Base-by-base conservation (phyloP, 139 green algal genomes). In the Trebouxia sp. region DNA sequence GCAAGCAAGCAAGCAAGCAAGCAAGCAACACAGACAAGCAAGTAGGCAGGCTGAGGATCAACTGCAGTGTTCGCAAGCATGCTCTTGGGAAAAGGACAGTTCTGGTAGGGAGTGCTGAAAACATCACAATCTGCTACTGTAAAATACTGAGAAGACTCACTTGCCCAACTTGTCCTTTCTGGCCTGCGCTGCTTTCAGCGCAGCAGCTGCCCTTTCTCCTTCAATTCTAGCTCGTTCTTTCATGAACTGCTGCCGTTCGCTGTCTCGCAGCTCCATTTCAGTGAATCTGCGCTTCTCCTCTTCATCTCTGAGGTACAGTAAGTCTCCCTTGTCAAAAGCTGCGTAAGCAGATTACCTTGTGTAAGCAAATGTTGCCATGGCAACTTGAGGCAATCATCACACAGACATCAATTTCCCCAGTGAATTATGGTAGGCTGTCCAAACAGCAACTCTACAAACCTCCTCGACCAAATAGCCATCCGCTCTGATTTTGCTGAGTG, bases 311-410 rank as follows among this genome's bases (percentile, higher is more conserved):
- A 92, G 43, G 75, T 90, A 92, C 12, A 91, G 72, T 22, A 89
- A 75, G 81, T 93, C 89, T 24, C 80, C 81, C 53, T 88, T 89
- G 78, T 92, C 89, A 79, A 92, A 92, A 10, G 89, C 89, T 83
- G 82, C 83, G 22, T 24, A 24, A n/a, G 28, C 15, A 38, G 58
- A 6, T 58, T 15, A 37, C 47, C 5, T 3, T 43, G 6, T 32
- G 12, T 1, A 24, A 45, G 20, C 7, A 39, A n/a, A 38, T 65
- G 51, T n/a, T n/a, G n/a, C n/a, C n/a, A n/a, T n/a, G 22, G 32
- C 75, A 80, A 41, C 30, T 67, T 2, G n/a, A n/a, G 50, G 50
- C 48, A 38, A n/a, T 55, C 75, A 80, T 38, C 43, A 43, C 7
- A 65, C 30, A 35, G 43, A 43, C 5, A 62, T 26, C 0, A 37